Evolutionary conservation across 805 yeast species (phyloP).

Genomic region (Saccharomycopsis sp.): DNA sequence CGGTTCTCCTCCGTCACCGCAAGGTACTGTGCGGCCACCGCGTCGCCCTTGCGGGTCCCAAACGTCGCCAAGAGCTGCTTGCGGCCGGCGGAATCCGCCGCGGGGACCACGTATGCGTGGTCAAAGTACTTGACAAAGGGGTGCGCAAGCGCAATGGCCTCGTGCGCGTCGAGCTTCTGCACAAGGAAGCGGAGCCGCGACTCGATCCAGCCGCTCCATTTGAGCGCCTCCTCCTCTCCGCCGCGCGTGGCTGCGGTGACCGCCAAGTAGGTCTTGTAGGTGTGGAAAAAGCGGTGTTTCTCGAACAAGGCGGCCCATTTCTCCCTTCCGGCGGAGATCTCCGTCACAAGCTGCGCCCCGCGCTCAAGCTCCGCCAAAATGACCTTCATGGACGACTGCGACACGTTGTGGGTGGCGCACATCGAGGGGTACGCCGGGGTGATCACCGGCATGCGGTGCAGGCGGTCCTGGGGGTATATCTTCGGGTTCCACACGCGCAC

Average conservation of each 20-base stretch:
- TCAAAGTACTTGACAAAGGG: constrained; percentile 80
- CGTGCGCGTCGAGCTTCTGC: constrained; percentile 70
- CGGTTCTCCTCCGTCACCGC: constrained; percentile 33
- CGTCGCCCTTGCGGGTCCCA: constrained; percentile 54
- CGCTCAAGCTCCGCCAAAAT: constrained; percentile 74
- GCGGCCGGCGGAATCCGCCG: constrained; percentile 47
- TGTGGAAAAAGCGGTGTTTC: constrained; percentile 75
- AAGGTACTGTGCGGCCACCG: constrained; percentile 29
- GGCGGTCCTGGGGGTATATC: constrained; percentile 79
- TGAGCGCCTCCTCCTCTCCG: constrained; percentile 71
- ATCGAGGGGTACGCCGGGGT: constrained; percentile 98
- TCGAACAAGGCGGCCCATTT: constrained; percentile 71
- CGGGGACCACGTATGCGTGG: constrained; percentile 36
- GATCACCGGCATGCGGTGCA: constrained; percentile 94
- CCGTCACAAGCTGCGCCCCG: constrained; percentile 65
- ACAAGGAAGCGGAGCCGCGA: constrained; percentile 77
- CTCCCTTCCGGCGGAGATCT: constrained; percentile 54
- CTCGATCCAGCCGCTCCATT: constrained; percentile 93
- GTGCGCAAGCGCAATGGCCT: constrained; percentile 77
- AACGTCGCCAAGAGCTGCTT: constrained; percentile 52
- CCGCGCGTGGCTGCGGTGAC: constrained; percentile 72
- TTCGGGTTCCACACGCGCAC: constrained; percentile 97
- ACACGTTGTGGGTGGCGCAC: constrained; percentile 98
- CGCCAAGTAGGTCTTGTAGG: constrained; percentile 81
- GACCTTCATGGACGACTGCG: constrained; percentile 78